phyloP scores from a whole-genome alignment of 2,329 filamentous ascomycete genomes.

The Hymenoscyphus occultus region DNA sequence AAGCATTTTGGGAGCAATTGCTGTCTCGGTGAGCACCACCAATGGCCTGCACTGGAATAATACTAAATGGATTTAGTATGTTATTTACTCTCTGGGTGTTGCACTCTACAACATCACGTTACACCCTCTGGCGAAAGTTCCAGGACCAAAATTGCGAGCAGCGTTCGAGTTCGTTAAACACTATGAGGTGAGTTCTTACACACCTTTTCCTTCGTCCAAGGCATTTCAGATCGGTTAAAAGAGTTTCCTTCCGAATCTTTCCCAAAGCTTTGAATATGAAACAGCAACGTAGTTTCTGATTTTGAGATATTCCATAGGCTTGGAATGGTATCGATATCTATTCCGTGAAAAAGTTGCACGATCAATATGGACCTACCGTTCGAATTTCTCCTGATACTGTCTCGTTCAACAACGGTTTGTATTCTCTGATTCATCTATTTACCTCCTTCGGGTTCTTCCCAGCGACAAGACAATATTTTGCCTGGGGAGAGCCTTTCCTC shows the following conservation, averaged over 20 bases:
- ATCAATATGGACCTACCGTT: conserved; percentile 16
- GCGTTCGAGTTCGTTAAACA: not conserved
- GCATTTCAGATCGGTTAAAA: too few species aligned
- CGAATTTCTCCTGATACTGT: conserved; percentile 14
- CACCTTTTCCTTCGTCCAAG: too few species aligned
- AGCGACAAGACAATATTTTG: too few species aligned
- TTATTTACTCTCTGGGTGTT: conserved; percentile 15
- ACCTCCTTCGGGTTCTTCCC: too few species aligned
- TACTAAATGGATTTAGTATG: not conserved
- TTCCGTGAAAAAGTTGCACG: conserved; percentile 12
- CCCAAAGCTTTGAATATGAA: too few species aligned
- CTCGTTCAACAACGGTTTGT: conserved; percentile 7
- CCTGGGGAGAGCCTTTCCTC: too few species aligned
- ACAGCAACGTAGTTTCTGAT: too few species aligned
- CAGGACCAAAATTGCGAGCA: conserved; percentile 30
- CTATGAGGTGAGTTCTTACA: not conserved
- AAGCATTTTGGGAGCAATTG: not conserved
- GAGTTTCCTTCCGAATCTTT: too few species aligned
- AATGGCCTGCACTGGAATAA: not conserved
- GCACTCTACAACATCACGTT: conserved; percentile 22
- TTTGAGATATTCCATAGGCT: too few species aligned
- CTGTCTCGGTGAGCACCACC: not conserved
- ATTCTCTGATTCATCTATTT: too few species aligned
- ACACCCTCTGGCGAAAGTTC: conserved; percentile 35
- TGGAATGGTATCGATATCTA: not conserved